Base-by-base conservation (phyloP, 768 basidiomycete genomes). In the Butyriboletus loyo region DNA sequence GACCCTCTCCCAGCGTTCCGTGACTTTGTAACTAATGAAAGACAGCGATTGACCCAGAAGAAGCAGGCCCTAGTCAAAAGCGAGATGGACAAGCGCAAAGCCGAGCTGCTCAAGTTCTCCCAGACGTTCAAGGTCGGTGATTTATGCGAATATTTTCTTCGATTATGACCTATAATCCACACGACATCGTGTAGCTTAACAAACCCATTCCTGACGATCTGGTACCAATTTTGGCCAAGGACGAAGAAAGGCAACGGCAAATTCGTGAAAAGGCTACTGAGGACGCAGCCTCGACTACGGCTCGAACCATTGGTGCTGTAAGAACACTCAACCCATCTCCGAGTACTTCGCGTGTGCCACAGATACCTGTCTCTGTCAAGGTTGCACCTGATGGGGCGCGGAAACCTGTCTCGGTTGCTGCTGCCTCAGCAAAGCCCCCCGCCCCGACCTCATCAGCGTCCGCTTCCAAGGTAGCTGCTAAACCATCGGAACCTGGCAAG, bases 131-230 rank as follows among this genome's bases (percentile, higher is more conserved):
- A 97, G 83, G 95, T 94, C 41, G 41, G 78, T 60, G 19, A 46
- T 54, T 41, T n/a, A 27, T 5, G 17, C 22, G 2, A 38, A 22
- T 17, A 48, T 31, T 44, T 19, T 19, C 7, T 25, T 34, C 30
- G 14, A 44, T 52, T 2, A 41, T 55, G 39, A 21, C 19, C 8
- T 14, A 21, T 44, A 13, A 45, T 57, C 38, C 21, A 37, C 40
- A 22, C 13, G 30, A 24, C 24, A 41, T 49, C 24, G 32, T 45
- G 13, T 59, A 95, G 92, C 82, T 96, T 45, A 96, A 95, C 67
- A 89, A 93, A 67, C 92, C 92, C 17, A 94, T 98, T 57, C 95
- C 96, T 14, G 90, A 92, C 27, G 96, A 98, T 65, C 81, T 98
- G 46, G 87, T 98, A 17, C 81, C 89, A 4, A 94, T 98, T 64